Base-by-base conservation (phyloP, 352 stramenopile species). In the Globisporangium spiculum region DNA sequence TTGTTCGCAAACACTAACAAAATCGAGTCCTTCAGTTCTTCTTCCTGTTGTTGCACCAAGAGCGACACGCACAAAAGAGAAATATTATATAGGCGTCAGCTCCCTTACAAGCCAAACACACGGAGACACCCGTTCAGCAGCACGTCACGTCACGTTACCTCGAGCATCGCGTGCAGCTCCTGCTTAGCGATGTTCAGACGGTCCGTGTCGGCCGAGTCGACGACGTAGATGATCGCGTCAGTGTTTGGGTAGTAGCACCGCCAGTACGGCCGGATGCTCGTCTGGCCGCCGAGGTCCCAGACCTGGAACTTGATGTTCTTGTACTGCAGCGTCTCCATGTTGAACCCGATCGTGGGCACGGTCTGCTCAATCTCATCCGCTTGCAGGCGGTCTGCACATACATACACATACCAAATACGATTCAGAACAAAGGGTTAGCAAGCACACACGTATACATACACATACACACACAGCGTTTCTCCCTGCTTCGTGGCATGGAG, bases 1-100 rank as follows among this genome's bases (percentile, higher is more conserved):
- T 99, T 99, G 82, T 99, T 99, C 34, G 98, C 98, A 86, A 99
- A 99, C 16, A 99, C 97, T 41, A 99, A 78, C 70, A 99, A 78
- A 75, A 99, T 99, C 32, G 98, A 96, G 79, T 99, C 97, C 67
- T 98, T 97, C 18, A 99, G 83, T 77, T 99, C 97, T 67, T 99
- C 98, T 74, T 99, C 98, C 85, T 98, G 75, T 22, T 64, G 60
- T 8, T 38, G 38, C 4, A 18, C 14, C 38, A 69, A 52, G 18
- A n/a, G 26, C 3, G 73, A 56, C 60, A 46, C 12, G 27, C 36
- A 27, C 68, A 44, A 58, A 16, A 59, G 4, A 26, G 36, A 22
- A 20, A 61, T 9, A 46, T 30, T 5, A 48, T 12, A 54, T 56
- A 3, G 6, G 8, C 26, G 16, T 26, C 26, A 56, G 16, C 7